These are phyloP conservation scores for Phaffomyces thermotolerans DNA, from an alignment of 805 yeast genomes.

Conservation along the genomic window DNA sequence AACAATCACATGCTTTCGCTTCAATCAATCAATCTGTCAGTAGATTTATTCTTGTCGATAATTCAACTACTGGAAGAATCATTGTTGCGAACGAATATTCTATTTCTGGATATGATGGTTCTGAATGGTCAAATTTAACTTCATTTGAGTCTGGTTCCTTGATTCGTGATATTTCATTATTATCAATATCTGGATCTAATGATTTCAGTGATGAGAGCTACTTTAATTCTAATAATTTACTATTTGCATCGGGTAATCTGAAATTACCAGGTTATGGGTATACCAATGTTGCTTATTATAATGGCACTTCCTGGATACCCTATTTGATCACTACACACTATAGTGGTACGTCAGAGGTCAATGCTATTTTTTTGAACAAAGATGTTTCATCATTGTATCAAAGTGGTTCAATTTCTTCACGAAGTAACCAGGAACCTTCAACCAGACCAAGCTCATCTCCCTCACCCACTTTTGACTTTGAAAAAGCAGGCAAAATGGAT, in stretches of 20 bases:
- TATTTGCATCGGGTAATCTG: conserved; percentile 55
- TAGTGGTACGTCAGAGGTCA: conserved; percentile 16
- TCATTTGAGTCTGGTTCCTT: conserved; percentile 26
- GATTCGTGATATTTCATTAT: conserved; percentile 39
- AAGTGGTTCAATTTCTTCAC: conserved; percentile 20
- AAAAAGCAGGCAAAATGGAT: conserved; percentile 23
- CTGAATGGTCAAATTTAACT: conserved; percentile 41
- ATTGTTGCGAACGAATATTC: conserved; percentile 35
- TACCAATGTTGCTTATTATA: conserved; percentile 54
- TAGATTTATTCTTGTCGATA: conserved; percentile 42
- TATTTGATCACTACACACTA: conserved; percentile 37
- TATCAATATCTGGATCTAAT: conserved; percentile 29
- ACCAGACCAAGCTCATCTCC: conserved; percentile 10
- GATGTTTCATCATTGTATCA: conserved; percentile 29
- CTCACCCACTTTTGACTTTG: not conserved
- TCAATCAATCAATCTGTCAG: conserved; percentile 22
- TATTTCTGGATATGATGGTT: conserved; percentile 36
- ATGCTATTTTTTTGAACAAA: conserved; percentile 30
- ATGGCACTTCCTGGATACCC: conserved; percentile 66
- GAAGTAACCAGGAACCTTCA: conserved; percentile 7
- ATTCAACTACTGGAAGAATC: conserved; percentile 34
- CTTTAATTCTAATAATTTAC: conserved; percentile 36
- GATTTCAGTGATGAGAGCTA: conserved; percentile 28
- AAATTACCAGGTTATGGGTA: conserved; percentile 43
- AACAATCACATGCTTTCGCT: conserved; percentile 18